Evolutionary conservation across 805 yeast species (phyloP).

Genomic region (Lipomyces orientalis): DNA sequence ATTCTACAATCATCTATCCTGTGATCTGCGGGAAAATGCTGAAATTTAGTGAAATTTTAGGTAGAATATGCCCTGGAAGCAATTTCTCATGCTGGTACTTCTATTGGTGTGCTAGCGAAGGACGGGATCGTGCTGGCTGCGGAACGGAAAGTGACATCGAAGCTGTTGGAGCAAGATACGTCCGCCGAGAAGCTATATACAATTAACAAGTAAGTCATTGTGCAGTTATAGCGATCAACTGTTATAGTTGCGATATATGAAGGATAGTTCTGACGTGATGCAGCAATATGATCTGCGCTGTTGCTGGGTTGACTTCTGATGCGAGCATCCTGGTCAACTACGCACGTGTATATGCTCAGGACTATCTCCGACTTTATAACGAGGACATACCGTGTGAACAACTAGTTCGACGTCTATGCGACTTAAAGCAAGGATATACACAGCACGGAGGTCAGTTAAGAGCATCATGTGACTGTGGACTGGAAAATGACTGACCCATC

Average conservation of each 20-base stretch:
- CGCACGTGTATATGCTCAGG: slow-evolving; percentile 86
- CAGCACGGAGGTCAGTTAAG: slow-evolving; percentile 81
- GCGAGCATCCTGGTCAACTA: slow-evolving; percentile 87
- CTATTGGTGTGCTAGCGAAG: slow-evolving; percentile 73
- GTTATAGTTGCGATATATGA: neutral
- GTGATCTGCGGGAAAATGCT: neutral
- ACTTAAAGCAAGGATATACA: slow-evolving; percentile 95
- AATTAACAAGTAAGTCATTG: slow-evolving; percentile 63
- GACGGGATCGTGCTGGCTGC: slow-evolving; percentile 97
- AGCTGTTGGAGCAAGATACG: slow-evolving; percentile 90
- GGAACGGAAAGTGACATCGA: slow-evolving; percentile 92
- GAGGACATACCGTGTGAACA: slow-evolving; percentile 94
- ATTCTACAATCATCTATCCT: slow-evolving; percentile 35
- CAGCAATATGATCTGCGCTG: slow-evolving; percentile 80
- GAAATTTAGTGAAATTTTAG: slow-evolving; percentile 41
- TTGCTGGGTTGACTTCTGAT: slow-evolving; percentile 98
- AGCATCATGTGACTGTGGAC: neutral
- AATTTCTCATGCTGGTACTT: slow-evolving; percentile 81
- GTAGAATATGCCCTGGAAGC: slow-evolving; percentile 97
- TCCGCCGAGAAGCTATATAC: slow-evolving; percentile 91
- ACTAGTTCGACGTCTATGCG: slow-evolving; percentile 86
- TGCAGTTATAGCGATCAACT: slow-evolving; percentile 18
- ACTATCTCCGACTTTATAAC: slow-evolving; percentile 81
- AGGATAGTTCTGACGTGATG: neutral
- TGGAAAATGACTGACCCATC: neutral